Evolutionary conservation across 768 basidiomycete genomes (phyloP).

Genomic region (Pleurotus salmoneostramineus): DNA sequence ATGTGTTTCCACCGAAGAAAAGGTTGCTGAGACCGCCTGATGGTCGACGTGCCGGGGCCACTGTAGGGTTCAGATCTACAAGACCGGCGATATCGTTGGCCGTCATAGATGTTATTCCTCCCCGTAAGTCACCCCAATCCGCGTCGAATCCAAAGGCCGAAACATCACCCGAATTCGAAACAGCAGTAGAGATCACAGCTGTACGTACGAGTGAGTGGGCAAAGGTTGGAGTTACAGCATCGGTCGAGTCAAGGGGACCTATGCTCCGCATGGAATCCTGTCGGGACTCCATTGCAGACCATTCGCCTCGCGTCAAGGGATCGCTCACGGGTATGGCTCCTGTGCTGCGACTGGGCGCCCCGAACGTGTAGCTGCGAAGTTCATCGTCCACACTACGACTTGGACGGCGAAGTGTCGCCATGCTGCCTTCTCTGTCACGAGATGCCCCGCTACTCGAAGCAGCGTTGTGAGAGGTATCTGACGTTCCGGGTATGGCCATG

Average conservation of each 20-base stretch:
- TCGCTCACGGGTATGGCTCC: slow-evolving; percentile 21
- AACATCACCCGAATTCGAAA: slow-evolving; percentile 12
- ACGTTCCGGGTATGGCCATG: slow-evolving; percentile 50
- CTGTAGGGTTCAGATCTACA: slow-evolving; percentile 11
- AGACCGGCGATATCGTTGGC: slow-evolving; percentile 12
- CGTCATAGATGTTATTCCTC: slow-evolving; percentile 12
- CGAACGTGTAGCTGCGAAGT: slow-evolving; percentile 17
- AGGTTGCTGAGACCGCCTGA: slow-evolving; percentile 19
- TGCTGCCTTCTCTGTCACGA: slow-evolving; percentile 54
- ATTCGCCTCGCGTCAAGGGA: slow-evolving; percentile 54
- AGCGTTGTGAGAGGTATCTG: slow-evolving; percentile 8
- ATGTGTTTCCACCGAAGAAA: not conserved
- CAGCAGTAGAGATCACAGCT: not conserved
- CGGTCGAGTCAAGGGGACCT: slow-evolving; percentile 19
- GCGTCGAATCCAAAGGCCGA: slow-evolving; percentile 10
- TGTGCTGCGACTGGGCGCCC: not conserved
- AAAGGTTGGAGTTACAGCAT: slow-evolving; percentile 12
- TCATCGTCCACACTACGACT: slow-evolving; percentile 61
- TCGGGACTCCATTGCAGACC: slow-evolving; percentile 45
- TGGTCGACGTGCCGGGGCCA: slow-evolving; percentile 18
- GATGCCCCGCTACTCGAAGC: slow-evolving; percentile 16
- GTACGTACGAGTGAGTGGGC: slow-evolving; percentile 7
- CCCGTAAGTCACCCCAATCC: slow-evolving; percentile 11
- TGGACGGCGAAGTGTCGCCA: slow-evolving; percentile 52
- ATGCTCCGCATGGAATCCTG: slow-evolving; percentile 22